phyloP scores from a whole-genome alignment of 257 asterid genomes.

The Plantago elongata region DNA sequence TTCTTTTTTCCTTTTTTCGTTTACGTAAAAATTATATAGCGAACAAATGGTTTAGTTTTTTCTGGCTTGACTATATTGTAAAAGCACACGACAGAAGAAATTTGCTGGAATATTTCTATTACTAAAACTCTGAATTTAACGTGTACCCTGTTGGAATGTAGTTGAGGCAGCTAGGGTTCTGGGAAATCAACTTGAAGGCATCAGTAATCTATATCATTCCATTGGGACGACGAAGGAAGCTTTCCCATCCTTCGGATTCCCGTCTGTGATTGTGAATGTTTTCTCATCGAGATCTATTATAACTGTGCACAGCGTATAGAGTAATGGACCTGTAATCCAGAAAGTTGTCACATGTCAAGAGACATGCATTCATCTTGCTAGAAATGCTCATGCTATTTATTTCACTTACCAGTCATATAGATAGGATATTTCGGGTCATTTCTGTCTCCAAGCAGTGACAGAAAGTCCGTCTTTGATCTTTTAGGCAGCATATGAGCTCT shows the following conservation, averaged over 20 bases:
- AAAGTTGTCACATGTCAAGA: neutral
- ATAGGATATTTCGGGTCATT: conserved; percentile 53
- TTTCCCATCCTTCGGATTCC: conserved; percentile 31
- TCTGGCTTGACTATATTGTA: neutral
- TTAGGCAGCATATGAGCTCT: conserved; percentile 62
- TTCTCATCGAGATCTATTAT: conserved; percentile 36
- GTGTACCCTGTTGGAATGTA: neutral
- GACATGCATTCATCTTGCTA: neutral
- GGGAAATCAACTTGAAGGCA: neutral
- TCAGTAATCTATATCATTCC: conserved; percentile 11
- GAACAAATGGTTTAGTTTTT: neutral
- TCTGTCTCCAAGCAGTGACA: conserved; percentile 62
- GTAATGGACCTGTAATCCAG: conserved; percentile 59
- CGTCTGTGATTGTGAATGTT: conserved; percentile 39
- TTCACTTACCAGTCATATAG: conserved; percentile 60
- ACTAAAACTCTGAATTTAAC: neutral
- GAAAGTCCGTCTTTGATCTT: conserved; percentile 49
- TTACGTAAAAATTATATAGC: neutral
- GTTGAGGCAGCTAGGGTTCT: neutral
- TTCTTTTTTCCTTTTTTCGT: neutral
- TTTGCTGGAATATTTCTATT: neutral
- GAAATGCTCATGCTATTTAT: neutral
- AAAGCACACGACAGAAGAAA: conserved; percentile 2
- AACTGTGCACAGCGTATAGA: conserved; percentile 45
- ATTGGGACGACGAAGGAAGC: conserved; percentile 31